phyloP scores from a whole-genome alignment of 805 yeast species.

The Candida nitratophila region DNA sequence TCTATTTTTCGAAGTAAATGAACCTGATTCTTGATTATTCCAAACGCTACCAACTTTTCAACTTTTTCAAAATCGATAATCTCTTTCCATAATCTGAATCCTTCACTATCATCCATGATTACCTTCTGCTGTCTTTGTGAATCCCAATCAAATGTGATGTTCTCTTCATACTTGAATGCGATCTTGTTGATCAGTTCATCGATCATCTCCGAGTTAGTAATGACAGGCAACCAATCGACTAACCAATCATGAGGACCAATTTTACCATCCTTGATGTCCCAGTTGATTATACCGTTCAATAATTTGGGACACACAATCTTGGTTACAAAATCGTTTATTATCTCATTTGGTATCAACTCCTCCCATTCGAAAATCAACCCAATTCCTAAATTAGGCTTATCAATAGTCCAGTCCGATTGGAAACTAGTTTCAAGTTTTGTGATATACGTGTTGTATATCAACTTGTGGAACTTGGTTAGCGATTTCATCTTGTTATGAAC shows the following conservation, averaged over 20 bases:
- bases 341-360: slow-evolving; percentile 23
- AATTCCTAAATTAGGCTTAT: slow-evolving; percentile 32
- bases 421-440: slow-evolving; percentile 12
- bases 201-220: slow-evolving; percentile 9
- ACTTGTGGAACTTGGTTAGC: too few species aligned
- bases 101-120: slow-evolving; percentile 8
- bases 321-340: slow-evolving; percentile 22
- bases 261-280: slow-evolving; percentile 23
- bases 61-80: slow-evolving; percentile 21
- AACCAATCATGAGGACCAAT: slow-evolving; percentile 18
- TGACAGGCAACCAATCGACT: slow-evolving; percentile 18
- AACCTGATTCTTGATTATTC: slow-evolving; percentile 54
- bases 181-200: slow-evolving; percentile 9
- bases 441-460: slow-evolving; percentile 7
- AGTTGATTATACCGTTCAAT: slow-evolving; percentile 22
- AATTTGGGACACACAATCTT: slow-evolving; percentile 33
- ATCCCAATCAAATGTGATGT: slow-evolving; percentile 17
- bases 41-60: slow-evolving; percentile 13
- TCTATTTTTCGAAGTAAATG: slow-evolving; percentile 11
- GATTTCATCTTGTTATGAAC: too few species aligned
- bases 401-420: slow-evolving; percentile 28
- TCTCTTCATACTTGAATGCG: slow-evolving; percentile 12
- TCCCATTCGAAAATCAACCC: slow-evolving; percentile 32
- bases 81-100: slow-evolving; percentile 26
- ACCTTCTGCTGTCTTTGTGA: neutral